These are phyloP conservation scores for Cladosporium sp. DNA, from an alignment of 2,329 filamentous ascomycete genomes.

Conservation along the genomic window DNA sequence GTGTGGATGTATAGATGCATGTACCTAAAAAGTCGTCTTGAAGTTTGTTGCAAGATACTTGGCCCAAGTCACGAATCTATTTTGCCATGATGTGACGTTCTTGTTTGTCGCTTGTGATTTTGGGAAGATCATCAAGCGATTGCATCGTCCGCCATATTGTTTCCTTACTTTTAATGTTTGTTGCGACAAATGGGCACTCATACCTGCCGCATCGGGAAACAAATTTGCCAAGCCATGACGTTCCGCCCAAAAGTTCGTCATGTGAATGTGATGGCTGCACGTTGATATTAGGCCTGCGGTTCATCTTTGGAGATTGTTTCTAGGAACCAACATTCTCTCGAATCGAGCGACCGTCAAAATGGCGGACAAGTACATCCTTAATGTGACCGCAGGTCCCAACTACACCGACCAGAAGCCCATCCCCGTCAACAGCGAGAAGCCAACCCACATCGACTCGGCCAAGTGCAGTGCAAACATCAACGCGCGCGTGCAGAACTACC, in stretches of 20 bases:
- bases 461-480: slow-evolving; percentile 62
- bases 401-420: slow-evolving; percentile 73
- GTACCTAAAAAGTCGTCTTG: neutral
- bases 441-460: slow-evolving; percentile 57
- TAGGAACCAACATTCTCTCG: too few relatives aligned
- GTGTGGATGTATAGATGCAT: slow-evolving; percentile 7
- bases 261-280: neutral
- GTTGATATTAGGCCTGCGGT: too few relatives aligned
- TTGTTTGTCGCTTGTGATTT: too few relatives aligned
- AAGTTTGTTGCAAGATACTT: too few relatives aligned
- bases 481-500: slow-evolving; percentile 65
- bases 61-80: too few relatives aligned
- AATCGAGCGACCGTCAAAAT: slow-evolving; percentile 19
- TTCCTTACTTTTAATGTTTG: too few relatives aligned
- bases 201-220: neutral
- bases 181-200: too few relatives aligned
- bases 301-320: too few relatives aligned
- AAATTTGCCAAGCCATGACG: slow-evolving; percentile 6
- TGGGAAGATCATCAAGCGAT: too few relatives aligned
- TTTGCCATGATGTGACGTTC: too few relatives aligned
- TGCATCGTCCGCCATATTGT: too few relatives aligned
- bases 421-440: slow-evolving; percentile 63
- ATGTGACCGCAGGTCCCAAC: slow-evolving; percentile 70
- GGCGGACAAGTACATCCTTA: slow-evolving; percentile 70
- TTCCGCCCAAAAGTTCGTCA: slow-evolving; percentile 5